phyloP scores from a whole-genome alignment of 257 asterid species.

The Capsicum chinense region DNA sequence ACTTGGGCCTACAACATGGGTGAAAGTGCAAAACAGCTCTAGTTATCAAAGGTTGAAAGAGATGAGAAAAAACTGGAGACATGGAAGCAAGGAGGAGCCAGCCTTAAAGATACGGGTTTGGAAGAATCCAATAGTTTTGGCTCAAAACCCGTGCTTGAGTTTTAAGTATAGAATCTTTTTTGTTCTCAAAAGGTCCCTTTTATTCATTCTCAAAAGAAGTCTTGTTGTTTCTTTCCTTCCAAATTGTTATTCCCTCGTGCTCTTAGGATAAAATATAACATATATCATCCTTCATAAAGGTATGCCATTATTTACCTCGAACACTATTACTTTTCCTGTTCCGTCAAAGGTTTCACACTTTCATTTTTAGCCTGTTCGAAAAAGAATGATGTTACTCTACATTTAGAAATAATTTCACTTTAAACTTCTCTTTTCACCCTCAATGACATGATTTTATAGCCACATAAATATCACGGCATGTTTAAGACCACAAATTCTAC shows the following conservation, averaged over 20 bases:
- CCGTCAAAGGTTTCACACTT: neutral
- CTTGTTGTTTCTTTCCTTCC: neutral
- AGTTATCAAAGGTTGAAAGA: slow-evolving; percentile 1
- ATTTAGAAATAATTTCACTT: neutral
- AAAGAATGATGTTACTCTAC: neutral
- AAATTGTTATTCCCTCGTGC: neutral
- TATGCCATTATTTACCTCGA: neutral
- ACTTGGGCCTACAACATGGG: neutral
- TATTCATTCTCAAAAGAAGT: neutral
- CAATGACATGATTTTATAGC: slow-evolving; percentile 9
- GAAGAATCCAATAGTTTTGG: neutral
- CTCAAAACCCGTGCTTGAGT: neutral
- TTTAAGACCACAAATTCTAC: neutral
- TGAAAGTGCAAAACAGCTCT: neutral
- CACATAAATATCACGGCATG: neutral
- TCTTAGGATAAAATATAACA: slow-evolving; percentile 17
- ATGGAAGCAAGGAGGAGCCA: neutral
- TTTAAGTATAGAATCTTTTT: neutral
- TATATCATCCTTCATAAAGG: slow-evolving; percentile 5
- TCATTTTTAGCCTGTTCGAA: neutral
- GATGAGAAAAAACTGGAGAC: neutral
- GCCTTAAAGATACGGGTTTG: neutral
- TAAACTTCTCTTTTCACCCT: neutral
- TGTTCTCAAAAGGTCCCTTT: neutral
- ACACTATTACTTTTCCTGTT: neutral